phyloP scores from a whole-genome alignment of 208 protist species.

The Phytomonas francai region DNA sequence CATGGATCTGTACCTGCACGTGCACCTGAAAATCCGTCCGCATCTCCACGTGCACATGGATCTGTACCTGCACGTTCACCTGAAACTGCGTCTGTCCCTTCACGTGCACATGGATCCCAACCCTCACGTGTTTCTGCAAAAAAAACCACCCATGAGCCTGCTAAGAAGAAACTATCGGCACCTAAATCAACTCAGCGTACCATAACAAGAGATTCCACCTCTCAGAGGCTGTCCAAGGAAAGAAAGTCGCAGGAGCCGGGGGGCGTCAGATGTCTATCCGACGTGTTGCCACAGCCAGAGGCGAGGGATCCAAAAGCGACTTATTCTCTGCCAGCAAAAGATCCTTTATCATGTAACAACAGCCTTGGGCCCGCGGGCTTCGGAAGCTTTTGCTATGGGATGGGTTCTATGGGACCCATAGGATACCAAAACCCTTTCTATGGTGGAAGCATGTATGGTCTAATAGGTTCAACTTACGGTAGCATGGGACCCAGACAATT shows the following conservation, averaged over 20 bases:
- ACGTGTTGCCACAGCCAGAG: background rate
- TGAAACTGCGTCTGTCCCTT: no score
- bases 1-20: background rate
- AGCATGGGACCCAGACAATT: background rate
- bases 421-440: constrained; percentile 6
- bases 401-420: constrained; percentile 14
- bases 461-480: constrained; percentile 11
- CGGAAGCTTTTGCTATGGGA: constrained; percentile 9
- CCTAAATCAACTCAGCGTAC: background rate
- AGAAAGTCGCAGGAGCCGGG: background rate
- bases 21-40: background rate
- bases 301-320: no score
- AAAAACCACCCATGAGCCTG: background rate
- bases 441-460: constrained; percentile 8
- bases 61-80: no score
- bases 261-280: background rate
- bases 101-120: background rate
- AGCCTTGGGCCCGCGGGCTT: constrained; percentile 10
- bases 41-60: background rate
- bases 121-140: background rate
- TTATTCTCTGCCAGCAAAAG: background rate
- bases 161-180: background rate
- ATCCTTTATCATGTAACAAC: background rate
- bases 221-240: no score
- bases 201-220: background rate